phyloP scores from a whole-genome alignment of 106 monocot genomes.

The Allium fistulosum region DNA sequence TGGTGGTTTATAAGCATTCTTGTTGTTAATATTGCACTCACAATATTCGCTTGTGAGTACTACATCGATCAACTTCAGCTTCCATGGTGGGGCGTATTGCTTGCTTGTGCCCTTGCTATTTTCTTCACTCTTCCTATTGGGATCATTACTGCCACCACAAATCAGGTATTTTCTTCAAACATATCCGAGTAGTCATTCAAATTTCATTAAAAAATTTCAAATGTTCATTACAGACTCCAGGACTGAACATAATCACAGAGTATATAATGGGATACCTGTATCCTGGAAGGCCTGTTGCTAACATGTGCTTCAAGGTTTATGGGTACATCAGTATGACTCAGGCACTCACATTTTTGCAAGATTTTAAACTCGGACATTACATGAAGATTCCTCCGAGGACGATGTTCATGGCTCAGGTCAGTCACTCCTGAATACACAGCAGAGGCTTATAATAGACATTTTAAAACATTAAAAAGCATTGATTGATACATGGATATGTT shows the following conservation, averaged over 20 bases:
- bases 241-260: slow-evolving; percentile 47
- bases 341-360: slow-evolving; percentile 40
- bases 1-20: slow-evolving; percentile 89
- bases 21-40: slow-evolving; percentile 47
- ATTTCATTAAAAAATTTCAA: too few species aligned
- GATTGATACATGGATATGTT: too few species aligned
- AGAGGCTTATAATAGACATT: neutral
- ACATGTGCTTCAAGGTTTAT: slow-evolving; percentile 64
- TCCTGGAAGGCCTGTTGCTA: slow-evolving; percentile 43
- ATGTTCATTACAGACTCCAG: slow-evolving; percentile 16
- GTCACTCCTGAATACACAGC: neutral
- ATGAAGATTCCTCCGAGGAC: slow-evolving; percentile 58
- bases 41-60: slow-evolving; percentile 66
- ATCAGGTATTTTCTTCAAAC: slow-evolving; percentile 7
- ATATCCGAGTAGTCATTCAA: neutral
- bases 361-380: slow-evolving; percentile 56
- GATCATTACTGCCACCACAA: slow-evolving; percentile 19
- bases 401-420: slow-evolving; percentile 61
- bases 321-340: slow-evolving; percentile 51
- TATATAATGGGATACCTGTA: slow-evolving; percentile 57
- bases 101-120: slow-evolving; percentile 19
- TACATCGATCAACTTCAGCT: slow-evolving; percentile 88
- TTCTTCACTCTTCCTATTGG: slow-evolving; percentile 29
- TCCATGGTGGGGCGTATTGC: slow-evolving; percentile 91
- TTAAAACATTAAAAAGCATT: too few species aligned